Conservation (phyloP, 2,329 filamentous ascomycete genomes). For the Hypoxylon sp. region DNA sequence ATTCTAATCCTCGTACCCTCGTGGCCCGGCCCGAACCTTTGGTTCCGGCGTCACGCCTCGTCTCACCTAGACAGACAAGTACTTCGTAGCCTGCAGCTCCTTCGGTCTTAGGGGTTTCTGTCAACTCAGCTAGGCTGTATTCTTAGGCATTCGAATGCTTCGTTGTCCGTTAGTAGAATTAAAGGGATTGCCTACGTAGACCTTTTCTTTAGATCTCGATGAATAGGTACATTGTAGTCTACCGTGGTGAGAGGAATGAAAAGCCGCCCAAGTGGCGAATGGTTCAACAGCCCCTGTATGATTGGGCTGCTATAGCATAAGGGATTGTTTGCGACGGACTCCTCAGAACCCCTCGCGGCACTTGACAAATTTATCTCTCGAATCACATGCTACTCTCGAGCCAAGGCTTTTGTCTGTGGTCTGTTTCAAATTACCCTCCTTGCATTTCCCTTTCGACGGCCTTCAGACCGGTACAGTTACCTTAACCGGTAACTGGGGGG, state of each 20-base stretch:
- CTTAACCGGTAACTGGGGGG: constrained; percentile 19
- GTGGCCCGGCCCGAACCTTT: constrained; percentile 46
- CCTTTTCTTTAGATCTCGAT: constrained; percentile 14
- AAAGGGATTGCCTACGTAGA: constrained; percentile 20
- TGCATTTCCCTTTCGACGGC: constrained; percentile 21
- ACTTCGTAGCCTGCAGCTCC: constrained; percentile 22
- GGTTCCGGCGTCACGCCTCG: constrained; percentile 42
- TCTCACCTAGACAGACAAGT: constrained; percentile 31
- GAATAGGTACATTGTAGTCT: constrained; percentile 14
- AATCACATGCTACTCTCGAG: constrained; percentile 36
- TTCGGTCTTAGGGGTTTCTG: constrained; percentile 5
- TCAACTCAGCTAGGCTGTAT: constrained; percentile 20
- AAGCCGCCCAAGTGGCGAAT: constrained; percentile 47
- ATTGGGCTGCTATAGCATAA: constrained; percentile 45
- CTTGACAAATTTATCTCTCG: constrained; percentile 34
- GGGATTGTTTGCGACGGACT: constrained; percentile 34
- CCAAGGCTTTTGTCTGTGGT: constrained; percentile 35
- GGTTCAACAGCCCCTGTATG: constrained; percentile 35
- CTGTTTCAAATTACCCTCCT: constrained; percentile 39
- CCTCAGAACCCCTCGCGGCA: constrained; percentile 41
- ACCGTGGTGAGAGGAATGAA: constrained; percentile 35
- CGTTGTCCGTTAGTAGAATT: constrained; percentile 27
- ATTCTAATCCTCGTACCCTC: constrained; percentile 42
- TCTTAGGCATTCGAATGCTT: constrained; percentile 13
- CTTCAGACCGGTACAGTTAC: constrained; percentile 30